Evolutionary conservation across 2,329 filamentous ascomycete genomes (phyloP).

Genomic region (Rutstroemia sp.): DNA sequence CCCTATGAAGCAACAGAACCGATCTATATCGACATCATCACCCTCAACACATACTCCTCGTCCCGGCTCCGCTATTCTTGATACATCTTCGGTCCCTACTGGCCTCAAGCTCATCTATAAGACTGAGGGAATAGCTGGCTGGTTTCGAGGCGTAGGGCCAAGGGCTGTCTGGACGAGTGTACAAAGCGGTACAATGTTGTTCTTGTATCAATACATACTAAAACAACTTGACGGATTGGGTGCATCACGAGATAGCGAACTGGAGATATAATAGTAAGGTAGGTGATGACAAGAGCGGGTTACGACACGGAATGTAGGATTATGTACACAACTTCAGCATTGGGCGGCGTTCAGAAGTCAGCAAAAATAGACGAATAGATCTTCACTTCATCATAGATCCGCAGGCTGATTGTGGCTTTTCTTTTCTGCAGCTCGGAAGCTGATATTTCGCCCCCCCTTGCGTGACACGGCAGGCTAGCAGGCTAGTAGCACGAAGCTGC

Average conservation of each 20-base stretch:
- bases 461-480: too few species aligned
- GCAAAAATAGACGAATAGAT: slow-evolving; percentile 10
- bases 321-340: slow-evolving; percentile 5
- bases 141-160: slow-evolving; percentile 92
- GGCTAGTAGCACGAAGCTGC: too few species aligned
- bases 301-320: slow-evolving; percentile 8
- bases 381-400: slow-evolving; percentile 6
- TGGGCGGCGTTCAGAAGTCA: slow-evolving; percentile 4
- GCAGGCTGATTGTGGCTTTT: not conserved
- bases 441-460: too few species aligned
- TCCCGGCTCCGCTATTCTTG: slow-evolving; percentile 70
- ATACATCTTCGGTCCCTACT: slow-evolving; percentile 83
- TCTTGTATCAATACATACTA: slow-evolving; percentile 84
- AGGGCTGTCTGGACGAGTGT: slow-evolving; percentile 95
- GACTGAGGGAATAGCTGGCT: slow-evolving; percentile 79
- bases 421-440: too few species aligned
- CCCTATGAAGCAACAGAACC: slow-evolving; percentile 41
- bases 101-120: slow-evolving; percentile 83
- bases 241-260: slow-evolving; percentile 15
- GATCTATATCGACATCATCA: slow-evolving; percentile 82
- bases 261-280: slow-evolving; percentile 16
- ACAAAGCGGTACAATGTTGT: slow-evolving; percentile 93
- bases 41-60: slow-evolving; percentile 76
- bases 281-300: not conserved
- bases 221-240: slow-evolving; percentile 58